Percentiles rank a stretch among this genome's conserved stretches.
phyloP scores from a whole-genome alignment of 805 yeast species.

The Pichia manshurica region DNA sequence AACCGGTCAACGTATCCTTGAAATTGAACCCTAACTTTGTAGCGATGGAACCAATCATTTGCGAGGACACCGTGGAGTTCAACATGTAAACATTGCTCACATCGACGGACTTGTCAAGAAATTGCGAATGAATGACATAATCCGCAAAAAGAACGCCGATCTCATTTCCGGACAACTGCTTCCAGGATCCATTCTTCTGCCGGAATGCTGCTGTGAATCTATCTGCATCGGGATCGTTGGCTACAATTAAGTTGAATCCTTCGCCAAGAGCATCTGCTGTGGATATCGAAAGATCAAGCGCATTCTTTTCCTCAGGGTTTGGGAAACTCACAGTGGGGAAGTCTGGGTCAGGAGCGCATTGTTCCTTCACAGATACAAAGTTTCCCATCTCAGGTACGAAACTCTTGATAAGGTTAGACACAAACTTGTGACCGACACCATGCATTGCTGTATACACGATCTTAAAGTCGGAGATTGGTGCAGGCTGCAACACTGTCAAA shows the following conservation, averaged over 20 bases:
- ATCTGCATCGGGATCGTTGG: slow-evolving; percentile 97
- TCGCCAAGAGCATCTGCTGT: slow-evolving; percentile 45
- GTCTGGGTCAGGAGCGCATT: slow-evolving; percentile 71
- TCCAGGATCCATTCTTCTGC: slow-evolving; percentile 46
- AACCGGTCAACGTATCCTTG: slow-evolving; percentile 87
- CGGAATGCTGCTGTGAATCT: slow-evolving; percentile 79
- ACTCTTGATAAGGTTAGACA: slow-evolving; percentile 34
- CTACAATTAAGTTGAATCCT: slow-evolving; percentile 52
- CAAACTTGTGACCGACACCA: slow-evolving; percentile 79
- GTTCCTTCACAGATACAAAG: slow-evolving; percentile 50
- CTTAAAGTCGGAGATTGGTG: slow-evolving; percentile 31
- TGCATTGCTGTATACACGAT: slow-evolving; percentile 93
- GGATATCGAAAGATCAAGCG: slow-evolving; percentile 63
- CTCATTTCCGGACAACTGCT: slow-evolving; percentile 86
- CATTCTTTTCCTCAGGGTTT: slow-evolving; percentile 94
- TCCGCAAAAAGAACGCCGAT: slow-evolving; percentile 80
- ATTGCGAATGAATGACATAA: slow-evolving; percentile 36
- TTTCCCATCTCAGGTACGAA: slow-evolving; percentile 17
- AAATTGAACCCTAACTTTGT: slow-evolving; percentile 51
- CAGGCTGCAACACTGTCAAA: slow-evolving; percentile 32
- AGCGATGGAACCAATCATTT: slow-evolving; percentile 69
- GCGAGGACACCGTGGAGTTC: slow-evolving; percentile 91
- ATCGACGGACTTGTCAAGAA: slow-evolving; percentile 20
- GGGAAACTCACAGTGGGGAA: slow-evolving; percentile 88
- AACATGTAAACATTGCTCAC: slow-evolving; percentile 47